A percentile compares a stretch with the other conserved stretches of the same genome.
Conservation (phyloP, 1,139 yeast genomes). For the Yamadazyma blattariae region DNA sequence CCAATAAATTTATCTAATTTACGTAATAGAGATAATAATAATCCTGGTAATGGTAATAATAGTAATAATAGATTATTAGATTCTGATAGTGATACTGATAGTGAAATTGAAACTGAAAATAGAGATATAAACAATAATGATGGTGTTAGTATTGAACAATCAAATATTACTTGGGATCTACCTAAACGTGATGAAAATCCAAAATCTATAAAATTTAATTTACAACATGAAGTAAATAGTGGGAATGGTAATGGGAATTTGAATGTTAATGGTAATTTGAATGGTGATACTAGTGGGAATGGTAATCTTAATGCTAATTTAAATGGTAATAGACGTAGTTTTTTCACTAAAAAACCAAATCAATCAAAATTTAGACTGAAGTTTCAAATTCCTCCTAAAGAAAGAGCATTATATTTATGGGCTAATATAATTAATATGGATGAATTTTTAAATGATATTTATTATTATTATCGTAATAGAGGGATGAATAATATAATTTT, state of each 20-base stretch:
- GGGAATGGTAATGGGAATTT: too few relatives aligned
- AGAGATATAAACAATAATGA: background rate
- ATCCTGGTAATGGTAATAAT: too few relatives aligned
- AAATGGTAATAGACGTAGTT: background rate
- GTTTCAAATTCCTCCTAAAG: slow-evolving; percentile 54
- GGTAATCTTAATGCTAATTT: background rate
- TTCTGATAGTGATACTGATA: slow-evolving; percentile 3
- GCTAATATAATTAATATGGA: slow-evolving; percentile 93
- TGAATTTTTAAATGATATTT: slow-evolving; percentile 76
- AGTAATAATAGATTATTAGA: background rate
- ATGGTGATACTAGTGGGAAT: background rate
- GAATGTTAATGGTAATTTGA: background rate
- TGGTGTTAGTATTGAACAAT: background rate
- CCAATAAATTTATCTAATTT: slow-evolving; percentile 6
- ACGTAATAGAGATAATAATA: background rate
- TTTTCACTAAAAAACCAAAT: background rate
- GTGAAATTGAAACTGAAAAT: background rate
- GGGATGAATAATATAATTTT: slow-evolving; percentile 78
- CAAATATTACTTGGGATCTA: slow-evolving; percentile 6
- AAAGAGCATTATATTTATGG: slow-evolving; percentile 92
- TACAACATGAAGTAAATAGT: slow-evolving; percentile 2
- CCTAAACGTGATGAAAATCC: slow-evolving; percentile 3
- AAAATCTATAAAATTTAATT: slow-evolving; percentile 2
- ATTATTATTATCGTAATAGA: slow-evolving; percentile 79
- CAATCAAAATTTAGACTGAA: slow-evolving; percentile 9